phyloP scores from a whole-genome alignment of 2,329 filamentous ascomycete species.

The Xylaria multiplex region DNA sequence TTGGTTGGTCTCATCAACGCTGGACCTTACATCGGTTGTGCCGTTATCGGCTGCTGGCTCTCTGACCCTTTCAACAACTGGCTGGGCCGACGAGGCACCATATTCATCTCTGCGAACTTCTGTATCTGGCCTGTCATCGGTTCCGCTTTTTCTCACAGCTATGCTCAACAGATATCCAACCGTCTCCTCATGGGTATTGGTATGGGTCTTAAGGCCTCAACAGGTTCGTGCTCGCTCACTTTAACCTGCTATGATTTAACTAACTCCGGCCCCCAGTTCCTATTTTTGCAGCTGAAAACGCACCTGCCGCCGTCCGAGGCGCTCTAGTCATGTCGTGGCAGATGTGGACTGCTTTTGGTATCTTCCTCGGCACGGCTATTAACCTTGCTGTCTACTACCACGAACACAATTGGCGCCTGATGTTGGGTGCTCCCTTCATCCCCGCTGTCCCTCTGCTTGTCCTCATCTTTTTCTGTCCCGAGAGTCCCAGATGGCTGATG shows the following conservation, averaged over 20 bases:
- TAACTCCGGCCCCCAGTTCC: conserved; percentile 60
- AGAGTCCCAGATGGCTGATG: conserved; percentile 73
- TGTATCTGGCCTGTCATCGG: conserved; percentile 76
- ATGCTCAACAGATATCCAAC: conserved; percentile 75
- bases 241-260: background rate
- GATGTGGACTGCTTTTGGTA: conserved; percentile 71
- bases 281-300: conserved; percentile 79
- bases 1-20: conserved; percentile 68
- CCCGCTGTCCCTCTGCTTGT: conserved; percentile 66
- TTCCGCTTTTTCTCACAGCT: conserved; percentile 76
- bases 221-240: conserved; percentile 51
- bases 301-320: conserved; percentile 74
- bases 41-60: conserved; percentile 65
- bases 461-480: conserved; percentile 73
- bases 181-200: conserved; percentile 80
- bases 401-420: conserved; percentile 52
- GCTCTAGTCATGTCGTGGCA: conserved; percentile 88
- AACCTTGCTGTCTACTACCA: conserved; percentile 62
- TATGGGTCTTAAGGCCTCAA: conserved; percentile 78
- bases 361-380: conserved; percentile 68
- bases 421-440: conserved; percentile 69
- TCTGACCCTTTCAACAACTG: conserved; percentile 69
- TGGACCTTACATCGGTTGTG: conserved; percentile 56
- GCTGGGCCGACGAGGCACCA: conserved; percentile 69
- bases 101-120: conserved; percentile 79